Base-by-base conservation (phyloP, 305 asterid genomes). In the Nicotiana rustica region DNA sequence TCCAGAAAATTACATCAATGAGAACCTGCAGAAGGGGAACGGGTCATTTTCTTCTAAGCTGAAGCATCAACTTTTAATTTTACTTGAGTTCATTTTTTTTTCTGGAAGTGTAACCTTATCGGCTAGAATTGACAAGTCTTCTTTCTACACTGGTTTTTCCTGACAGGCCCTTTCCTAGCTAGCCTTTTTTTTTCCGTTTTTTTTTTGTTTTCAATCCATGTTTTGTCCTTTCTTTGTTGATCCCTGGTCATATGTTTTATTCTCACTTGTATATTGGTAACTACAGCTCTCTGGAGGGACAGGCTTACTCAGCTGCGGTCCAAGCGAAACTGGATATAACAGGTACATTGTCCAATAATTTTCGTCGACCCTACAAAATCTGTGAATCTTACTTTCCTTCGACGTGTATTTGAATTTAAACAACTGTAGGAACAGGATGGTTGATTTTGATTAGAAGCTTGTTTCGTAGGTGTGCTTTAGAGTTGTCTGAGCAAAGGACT, bases 271-370 rank as follows among this genome's bases (percentile, higher is more conserved):
- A 14, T 76, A n/a, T 33, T 88, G 66, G 29, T 25, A 25, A 75
- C 31, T 55, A 83, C 93, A 96, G 99, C 99, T 83, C 84, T 82
- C 62, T 94, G 94, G 95, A 90, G 99, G 90, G 99, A 96, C 89
- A 91, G 87, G 88, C 97, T 95, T 64, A 93, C 93, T 85, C 95
- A 94, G 82, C 93, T 94, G 52, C 95, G 99, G 52, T 88, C 99
- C 3, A 91, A 92, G 89, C 91, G 91, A 87, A 96, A 93, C 87
- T 94, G 97, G 98, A 86, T 92, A 84, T 95, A 88, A 84, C 0
- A 75, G 79, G 79, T 75, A 75, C 29, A 25, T 21, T 25, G 41
- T 25, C 62, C 79, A 14, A 0, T 49, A 1, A 49, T 73, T 47
- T 69, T 38, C 59, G 13, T 70, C 12, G 3, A 21, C 14, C 10